These are phyloP conservation scores for Cornus kousa DNA, from an alignment of 148 eudicot species.

Conservation along the genomic window DNA sequence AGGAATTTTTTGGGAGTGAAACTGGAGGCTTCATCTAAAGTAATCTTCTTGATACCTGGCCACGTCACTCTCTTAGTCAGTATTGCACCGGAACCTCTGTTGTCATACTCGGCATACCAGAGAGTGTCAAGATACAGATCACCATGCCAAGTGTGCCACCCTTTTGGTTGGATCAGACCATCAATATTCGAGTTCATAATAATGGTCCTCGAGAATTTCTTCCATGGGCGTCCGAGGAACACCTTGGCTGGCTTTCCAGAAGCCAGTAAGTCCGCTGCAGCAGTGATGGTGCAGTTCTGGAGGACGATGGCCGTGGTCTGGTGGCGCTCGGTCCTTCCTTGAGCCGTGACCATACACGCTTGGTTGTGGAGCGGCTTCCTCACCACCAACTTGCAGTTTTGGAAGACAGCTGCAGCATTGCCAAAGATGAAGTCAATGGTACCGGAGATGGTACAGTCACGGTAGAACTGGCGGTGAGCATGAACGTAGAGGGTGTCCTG, in stretches of 20 bases:
- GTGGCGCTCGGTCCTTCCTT: slow-evolving; percentile 41
- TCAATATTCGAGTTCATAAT: slow-evolving; percentile 43
- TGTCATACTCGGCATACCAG: slow-evolving; percentile 49
- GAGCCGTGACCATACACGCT: slow-evolving; percentile 56
- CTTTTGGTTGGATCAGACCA: slow-evolving; percentile 38
- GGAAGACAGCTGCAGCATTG: slow-evolving; percentile 58
- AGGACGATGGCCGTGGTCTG: slow-evolving; percentile 44
- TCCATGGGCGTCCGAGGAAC: slow-evolving; percentile 63
- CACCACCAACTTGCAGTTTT: slow-evolving; percentile 48
- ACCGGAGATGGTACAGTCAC: slow-evolving; percentile 57
- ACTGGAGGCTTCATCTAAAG: slow-evolving; percentile 21
- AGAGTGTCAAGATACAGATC: slow-evolving; percentile 32
- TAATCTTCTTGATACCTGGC: slow-evolving; percentile 44
- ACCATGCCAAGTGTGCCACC: slow-evolving; percentile 50
- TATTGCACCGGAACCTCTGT: slow-evolving; percentile 50
- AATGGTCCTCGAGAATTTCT: slow-evolving; percentile 48
- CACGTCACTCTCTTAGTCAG: slow-evolving; percentile 39
- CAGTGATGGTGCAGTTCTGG: slow-evolving; percentile 42
- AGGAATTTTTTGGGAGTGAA: slow-evolving; percentile 37
- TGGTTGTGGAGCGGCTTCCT: slow-evolving; percentile 44
- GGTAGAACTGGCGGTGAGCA: slow-evolving; percentile 52
- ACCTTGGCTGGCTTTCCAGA: slow-evolving; percentile 20
- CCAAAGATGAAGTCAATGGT: slow-evolving; percentile 73
- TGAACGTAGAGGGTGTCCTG: slow-evolving; percentile 44
- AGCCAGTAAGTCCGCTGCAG: slow-evolving; percentile 22